Conservation (phyloP, 257 asterid species). For the Primulina eburnea region DNA sequence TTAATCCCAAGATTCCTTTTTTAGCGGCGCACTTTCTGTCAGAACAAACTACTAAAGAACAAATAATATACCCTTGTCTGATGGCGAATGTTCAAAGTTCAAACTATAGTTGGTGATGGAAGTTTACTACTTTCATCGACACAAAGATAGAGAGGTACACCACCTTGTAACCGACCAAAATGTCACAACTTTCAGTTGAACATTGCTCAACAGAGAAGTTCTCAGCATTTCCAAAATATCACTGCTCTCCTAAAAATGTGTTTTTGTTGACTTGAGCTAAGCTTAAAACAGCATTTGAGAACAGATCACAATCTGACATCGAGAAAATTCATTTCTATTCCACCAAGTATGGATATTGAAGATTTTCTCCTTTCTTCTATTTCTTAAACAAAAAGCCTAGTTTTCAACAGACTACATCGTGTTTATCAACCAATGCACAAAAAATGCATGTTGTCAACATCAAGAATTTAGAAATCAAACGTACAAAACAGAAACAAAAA, state of each 20-base stretch:
- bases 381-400: not conserved
- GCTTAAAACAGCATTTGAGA: not conserved
- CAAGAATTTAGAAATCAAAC: not conserved
- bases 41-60: too few species aligned
- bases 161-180: not conserved
- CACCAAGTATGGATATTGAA: not conserved
- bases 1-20: too few species aligned
- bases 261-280: not conserved
- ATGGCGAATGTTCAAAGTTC: too few species aligned
- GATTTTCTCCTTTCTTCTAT: not conserved
- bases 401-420: not conserved
- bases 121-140: not conserved
- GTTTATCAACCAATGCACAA: not conserved
- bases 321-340: not conserved
- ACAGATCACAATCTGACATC: not conserved
- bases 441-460: not conserved
- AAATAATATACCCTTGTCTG: too few species aligned
- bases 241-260: not conserved
- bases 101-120: not conserved
- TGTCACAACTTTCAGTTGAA: not conserved
- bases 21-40: too few species aligned
- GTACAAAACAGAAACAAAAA: not conserved
- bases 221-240: not conserved
- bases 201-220: not conserved
- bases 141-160: not conserved